A percentile compares a stretch with the other conserved stretches of the same genome.
phyloP scores from a whole-genome alignment of 2,329 filamentous ascomycete species.

The Aspergillus spinulosporus region DNA sequence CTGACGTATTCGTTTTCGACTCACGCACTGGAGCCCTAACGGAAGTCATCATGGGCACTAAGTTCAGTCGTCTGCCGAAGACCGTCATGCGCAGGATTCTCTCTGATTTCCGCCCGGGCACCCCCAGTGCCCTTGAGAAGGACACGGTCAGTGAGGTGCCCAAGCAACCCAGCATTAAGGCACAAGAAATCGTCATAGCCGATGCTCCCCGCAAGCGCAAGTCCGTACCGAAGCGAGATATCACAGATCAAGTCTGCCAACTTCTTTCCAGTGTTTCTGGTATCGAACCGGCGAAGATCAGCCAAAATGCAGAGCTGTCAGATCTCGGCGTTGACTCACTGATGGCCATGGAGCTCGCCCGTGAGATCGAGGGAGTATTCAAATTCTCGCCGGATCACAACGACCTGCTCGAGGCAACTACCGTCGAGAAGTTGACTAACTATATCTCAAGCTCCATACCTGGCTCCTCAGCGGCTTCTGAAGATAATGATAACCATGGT shows the following conservation, averaged over 20 bases:
- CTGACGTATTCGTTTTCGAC: constrained; percentile 37
- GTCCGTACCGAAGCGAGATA: neutral
- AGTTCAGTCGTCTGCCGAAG: constrained; percentile 27
- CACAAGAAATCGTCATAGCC: neutral
- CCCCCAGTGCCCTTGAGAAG: neutral
- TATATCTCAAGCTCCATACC: constrained; percentile 6
- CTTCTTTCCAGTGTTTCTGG: constrained; percentile 30
- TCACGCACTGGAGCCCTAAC: constrained; percentile 22
- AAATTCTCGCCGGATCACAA: constrained; percentile 4
- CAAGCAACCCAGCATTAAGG: neutral
- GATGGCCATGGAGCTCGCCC: constrained; percentile 17
- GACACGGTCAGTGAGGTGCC: neutral
- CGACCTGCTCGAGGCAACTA: constrained; percentile 11
- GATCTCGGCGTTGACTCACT: constrained; percentile 29
- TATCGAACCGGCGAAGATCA: constrained; percentile 42
- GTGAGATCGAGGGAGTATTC: constrained; percentile 9
- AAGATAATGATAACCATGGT: neutral
- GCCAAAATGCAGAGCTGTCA: constrained; percentile 36
- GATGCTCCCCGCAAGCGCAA: neutral
- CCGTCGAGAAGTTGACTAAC: constrained; percentile 2
- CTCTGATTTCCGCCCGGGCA: neutral
- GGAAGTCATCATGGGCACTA: constrained; percentile 34
- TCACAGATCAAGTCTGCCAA: neutral
- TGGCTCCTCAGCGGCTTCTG: neutral
- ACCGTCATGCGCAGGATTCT: constrained; percentile 22